phyloP scores from a whole-genome alignment of 176 grass and related monocot genomes.

The Carex pumila region DNA sequence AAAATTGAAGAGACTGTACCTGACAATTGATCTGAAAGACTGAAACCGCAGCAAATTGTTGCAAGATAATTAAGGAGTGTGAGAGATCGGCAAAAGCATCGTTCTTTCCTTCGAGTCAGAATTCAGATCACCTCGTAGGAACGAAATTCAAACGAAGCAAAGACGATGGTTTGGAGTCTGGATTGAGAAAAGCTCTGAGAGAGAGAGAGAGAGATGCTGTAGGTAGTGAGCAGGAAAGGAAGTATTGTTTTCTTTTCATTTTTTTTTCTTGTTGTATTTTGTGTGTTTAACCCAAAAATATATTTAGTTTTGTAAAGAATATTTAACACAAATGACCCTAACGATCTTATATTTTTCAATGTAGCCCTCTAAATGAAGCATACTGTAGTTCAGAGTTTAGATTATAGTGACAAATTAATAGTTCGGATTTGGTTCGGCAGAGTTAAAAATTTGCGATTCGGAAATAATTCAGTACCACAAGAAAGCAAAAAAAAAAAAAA shows the following conservation, averaged over 20 bases:
- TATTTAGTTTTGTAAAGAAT: background rate
- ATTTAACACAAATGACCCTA: background rate
- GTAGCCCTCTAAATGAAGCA: too few species aligned
- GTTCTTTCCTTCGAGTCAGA: background rate
- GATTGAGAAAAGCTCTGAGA: background rate
- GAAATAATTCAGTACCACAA: too few species aligned
- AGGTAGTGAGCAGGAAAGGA: background rate
- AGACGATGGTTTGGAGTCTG: background rate
- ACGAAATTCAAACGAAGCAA: background rate
- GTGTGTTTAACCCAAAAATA: background rate
- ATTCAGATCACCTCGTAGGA: background rate
- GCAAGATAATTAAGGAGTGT: background rate
- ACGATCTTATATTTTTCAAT: background rate
- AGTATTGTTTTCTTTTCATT: background rate
- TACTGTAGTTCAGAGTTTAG: too few species aligned
- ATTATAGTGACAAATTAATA: too few species aligned
- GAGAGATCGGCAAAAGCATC: background rate
- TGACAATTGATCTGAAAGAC: background rate
- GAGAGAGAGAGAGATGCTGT: background rate
- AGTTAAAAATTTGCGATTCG: too few species aligned
- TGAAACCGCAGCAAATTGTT: background rate
- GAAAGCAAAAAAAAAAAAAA: too few species aligned
- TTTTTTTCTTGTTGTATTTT: background rate
- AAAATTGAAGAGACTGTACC: conserved; percentile 5
- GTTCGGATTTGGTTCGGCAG: too few species aligned